Evolutionary conservation across 2,329 filamentous ascomycete species (phyloP), one percentile per base, ranked within the genome.

Genomic region (Grosmannia serpens): DNA sequence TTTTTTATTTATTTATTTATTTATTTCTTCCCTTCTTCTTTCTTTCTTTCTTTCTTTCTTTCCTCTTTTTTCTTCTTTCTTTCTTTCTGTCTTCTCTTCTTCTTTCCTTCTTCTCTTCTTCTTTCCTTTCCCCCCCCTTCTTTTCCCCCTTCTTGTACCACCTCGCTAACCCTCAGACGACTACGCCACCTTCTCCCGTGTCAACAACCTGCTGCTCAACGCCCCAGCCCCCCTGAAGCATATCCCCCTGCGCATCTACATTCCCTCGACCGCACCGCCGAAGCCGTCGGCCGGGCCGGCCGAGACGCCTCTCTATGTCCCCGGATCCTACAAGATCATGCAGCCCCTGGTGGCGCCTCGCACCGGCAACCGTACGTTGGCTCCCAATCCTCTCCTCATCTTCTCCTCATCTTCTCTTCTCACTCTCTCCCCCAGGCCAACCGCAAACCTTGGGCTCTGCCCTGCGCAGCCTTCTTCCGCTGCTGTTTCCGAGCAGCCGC

Each of bases 241-340:
- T 71, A 79, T 97, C n/a, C 94, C 94, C 0, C 73, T 97, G 46
- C 86, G 91, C 58, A 75, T 97, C 58, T 99, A 96, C 71, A 83
- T 97, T 54, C 88, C 87, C 3, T 80, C 83, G 6, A 75, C 82
- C 0, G 83, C 88, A 0, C 76, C 80, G 27, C 24, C 61, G 64
- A 35, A 53, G 35, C 56, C 57, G 59, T 60, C 60, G 64, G 61
- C 58, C 38, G 69, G 69, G 22, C 65, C 72, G 2, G 62, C 55
- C 38, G 60, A 64, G 22, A 60, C 66, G 11, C 61, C 63, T 4
- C 52, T 67, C 13, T n/a, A 38, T 0, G 26, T 55, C 7, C 35
- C 57, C 9, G 82, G 80, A 22, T 78, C 81, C 44, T 85, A 89
- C 67, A 85, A 82, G 66, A 81, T 90, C 53, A 80, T 96, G 49